These are phyloP conservation scores for Dioscorea cayenensis DNA, from an alignment of 116 monocot genomes.

Conservation along the genomic window DNA sequence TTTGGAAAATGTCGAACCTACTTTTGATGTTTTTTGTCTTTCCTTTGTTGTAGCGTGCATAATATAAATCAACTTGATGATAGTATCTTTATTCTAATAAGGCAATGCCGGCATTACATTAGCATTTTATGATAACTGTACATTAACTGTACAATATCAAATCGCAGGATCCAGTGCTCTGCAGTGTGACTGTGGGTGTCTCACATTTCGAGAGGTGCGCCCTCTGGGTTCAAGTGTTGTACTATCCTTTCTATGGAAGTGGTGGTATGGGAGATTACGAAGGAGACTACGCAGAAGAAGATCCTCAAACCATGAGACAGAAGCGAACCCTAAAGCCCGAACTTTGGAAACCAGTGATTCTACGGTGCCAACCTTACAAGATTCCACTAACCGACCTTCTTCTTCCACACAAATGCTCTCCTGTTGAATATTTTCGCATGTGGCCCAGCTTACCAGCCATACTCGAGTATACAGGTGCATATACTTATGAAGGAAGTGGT, in stretches of 20 bases:
- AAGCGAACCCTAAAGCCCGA: slow-evolving; percentile 51
- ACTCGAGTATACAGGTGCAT: slow-evolving; percentile 85
- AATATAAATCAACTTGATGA: neutral
- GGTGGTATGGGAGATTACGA: slow-evolving; percentile 48
- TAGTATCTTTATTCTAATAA: neutral
- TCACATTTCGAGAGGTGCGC: slow-evolving; percentile 99
- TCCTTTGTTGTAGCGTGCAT: neutral
- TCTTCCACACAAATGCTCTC: slow-evolving; percentile 75
- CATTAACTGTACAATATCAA: neutral
- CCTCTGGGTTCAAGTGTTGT: slow-evolving; percentile 95
- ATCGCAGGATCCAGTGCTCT: slow-evolving; percentile 75
- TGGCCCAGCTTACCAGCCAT: slow-evolving; percentile 98
- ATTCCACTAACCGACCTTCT: slow-evolving; percentile 88
- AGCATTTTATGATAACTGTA: neutral
- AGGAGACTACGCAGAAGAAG: slow-evolving; percentile 76
- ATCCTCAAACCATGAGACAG: slow-evolving; percentile 52
- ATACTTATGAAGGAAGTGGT: slow-evolving; percentile 96
- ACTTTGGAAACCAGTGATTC: slow-evolving; percentile 81
- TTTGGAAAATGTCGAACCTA: too few relatives aligned
- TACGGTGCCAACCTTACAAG: slow-evolving; percentile 95
- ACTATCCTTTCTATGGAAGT: slow-evolving; percentile 92
- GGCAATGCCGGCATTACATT: neutral
- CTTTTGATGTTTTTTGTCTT: too few relatives aligned
- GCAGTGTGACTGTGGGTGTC: slow-evolving; percentile 94
- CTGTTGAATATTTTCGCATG: slow-evolving; percentile 91